Base-by-base conservation (phyloP, 2,329 filamentous ascomycete genomes). In the Thielaviopsis musarum region DNA sequence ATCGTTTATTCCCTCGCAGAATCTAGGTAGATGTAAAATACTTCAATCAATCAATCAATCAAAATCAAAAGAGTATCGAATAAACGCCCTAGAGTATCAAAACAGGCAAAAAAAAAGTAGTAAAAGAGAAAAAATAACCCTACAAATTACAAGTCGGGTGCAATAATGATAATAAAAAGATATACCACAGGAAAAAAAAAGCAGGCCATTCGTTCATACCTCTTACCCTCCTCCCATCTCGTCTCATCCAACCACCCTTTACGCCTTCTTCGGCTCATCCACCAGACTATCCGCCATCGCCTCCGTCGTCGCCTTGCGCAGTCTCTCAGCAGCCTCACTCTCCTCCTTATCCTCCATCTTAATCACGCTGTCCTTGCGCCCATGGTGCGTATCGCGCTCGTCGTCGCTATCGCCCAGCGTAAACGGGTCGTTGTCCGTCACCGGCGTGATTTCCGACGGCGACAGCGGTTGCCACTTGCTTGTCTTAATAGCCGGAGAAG, bases 401-500 rank as follows among this genome's bases (percentile, higher is more conserved):
- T 95, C 91, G 65, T 97, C 91, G 67, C 89, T 95, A 66, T 97
- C 91, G 5, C 93, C 93, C 15, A 98, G 78, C 67, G 90, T 96
- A 73, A 98, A 98, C 0, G 93, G 93, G 68, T 98, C 93, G 66
- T 95, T 91, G 65, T 97, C 90, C 19, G 57, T 63, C 56, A 66
- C 65, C 21, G 65, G 64, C 48, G 60, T 65, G 30, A 59, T 56
- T 45, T 90, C 88, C 15, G 96, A 83, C 0, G 85, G 79, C 13
- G 91, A 89, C 65, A 98, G 75, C 10, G 93, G 91, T 71, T 98
- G 91, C 93, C 93, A 98, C 74, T 98, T 98, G 79, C 91, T 96
- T 53, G 81, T 72, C 73, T 90, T 93, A 64, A 74, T 72, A 54
- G 77, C 75, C n/a, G 74, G 69, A 24, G 69, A 68, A 38, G 72